Evolutionary conservation across 164 flowering plant species (phyloP), one percentile per base, ranked within the genome.

Genomic region (Kingdonia uniflora): DNA sequence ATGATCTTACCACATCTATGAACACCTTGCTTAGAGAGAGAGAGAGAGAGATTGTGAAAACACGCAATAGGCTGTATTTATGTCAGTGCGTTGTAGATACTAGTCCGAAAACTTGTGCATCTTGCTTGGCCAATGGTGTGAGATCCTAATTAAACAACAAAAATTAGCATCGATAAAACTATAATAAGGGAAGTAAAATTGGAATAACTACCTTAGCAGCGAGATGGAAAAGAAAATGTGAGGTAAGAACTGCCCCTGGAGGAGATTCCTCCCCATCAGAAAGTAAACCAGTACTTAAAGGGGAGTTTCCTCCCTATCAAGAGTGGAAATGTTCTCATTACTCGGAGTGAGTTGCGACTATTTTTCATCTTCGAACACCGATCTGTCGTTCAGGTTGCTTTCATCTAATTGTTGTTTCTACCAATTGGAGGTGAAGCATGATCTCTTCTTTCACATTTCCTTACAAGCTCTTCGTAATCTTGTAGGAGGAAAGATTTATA

Each of bases 211-310:
- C 99, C 96, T 85, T 88, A 26, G 76, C 68, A 45, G 89, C 91
- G 62, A 92, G 72, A 80, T 86, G 85, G 70, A 88, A 92, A 51
- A 92, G 82, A 75, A 92, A 81, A 71, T 92, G 81, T 50, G 99
- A 95, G 1, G 96, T 88, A 59, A 88, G 85, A 45, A 71, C 71
- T 58, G 83, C 84, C 22, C 94, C 99, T 51, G 96, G 84, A 67
- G 82, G 77, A 56, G 70, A n/a, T n/a, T n/a, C n/a, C n/a, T n/a
- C n/a, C n/a, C n/a, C n/a, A n/a, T n/a, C n/a, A n/a, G n/a, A n/a
- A 58, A 54, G 88, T 96, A 65, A 39, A 39, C 91, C 87, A 44
- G 80, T 71, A 64, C 76, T 79, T 55, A 88, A 39, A 24, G 99
- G 76, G 67, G 99, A 96, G 72, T 88, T 69, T 11, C 95, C 94